Percentiles rank a stretch among this genome's conserved stretches.
phyloP scores from a whole-genome alignment of 2,329 filamentous ascomycete genomes.

The Sclerotinia minor region DNA sequence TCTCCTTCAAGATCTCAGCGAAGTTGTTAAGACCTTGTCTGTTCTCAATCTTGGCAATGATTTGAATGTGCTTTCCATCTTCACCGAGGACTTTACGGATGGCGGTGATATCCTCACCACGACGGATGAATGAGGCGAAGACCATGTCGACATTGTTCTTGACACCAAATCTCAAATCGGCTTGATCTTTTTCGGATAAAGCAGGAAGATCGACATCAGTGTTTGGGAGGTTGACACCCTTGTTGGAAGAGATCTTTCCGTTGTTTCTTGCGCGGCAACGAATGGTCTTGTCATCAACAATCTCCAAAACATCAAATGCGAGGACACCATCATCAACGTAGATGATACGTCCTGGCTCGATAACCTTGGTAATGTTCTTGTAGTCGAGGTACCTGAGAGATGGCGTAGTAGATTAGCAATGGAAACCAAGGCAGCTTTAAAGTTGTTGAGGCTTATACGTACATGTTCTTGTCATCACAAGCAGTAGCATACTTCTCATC shows the following conservation, averaged over 20 bases:
- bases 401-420: slow-evolving; percentile 3
- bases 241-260: slow-evolving; percentile 97
- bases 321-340: slow-evolving; percentile 98
- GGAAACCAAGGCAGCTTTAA: background rate
- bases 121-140: slow-evolving; percentile 97
- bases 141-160: slow-evolving; percentile 99
- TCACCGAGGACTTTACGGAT: slow-evolving; percentile 90
- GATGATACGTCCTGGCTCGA: slow-evolving; percentile 85
- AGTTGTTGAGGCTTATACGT: slow-evolving; percentile 43
- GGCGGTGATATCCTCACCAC: slow-evolving; percentile 85
- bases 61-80: slow-evolving; percentile 94
- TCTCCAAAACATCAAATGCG: slow-evolving; percentile 87
- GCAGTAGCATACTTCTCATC: slow-evolving; percentile 86
- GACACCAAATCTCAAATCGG: slow-evolving; percentile 90
- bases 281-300: slow-evolving; percentile 87
- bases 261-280: slow-evolving; percentile 90
- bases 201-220: slow-evolving; percentile 98
- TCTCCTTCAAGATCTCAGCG: slow-evolving; percentile 90
- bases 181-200: slow-evolving; percentile 97
- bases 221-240: slow-evolving; percentile 98
- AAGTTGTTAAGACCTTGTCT: slow-evolving; percentile 99
- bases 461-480: slow-evolving; percentile 93
- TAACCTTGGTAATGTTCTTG: slow-evolving; percentile 99
- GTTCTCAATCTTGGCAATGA: slow-evolving; percentile 99
- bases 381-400: slow-evolving; percentile 85